phyloP scores from a whole-genome alignment of 2,329 filamentous ascomycete species.

The Talaromyces sp. region DNA sequence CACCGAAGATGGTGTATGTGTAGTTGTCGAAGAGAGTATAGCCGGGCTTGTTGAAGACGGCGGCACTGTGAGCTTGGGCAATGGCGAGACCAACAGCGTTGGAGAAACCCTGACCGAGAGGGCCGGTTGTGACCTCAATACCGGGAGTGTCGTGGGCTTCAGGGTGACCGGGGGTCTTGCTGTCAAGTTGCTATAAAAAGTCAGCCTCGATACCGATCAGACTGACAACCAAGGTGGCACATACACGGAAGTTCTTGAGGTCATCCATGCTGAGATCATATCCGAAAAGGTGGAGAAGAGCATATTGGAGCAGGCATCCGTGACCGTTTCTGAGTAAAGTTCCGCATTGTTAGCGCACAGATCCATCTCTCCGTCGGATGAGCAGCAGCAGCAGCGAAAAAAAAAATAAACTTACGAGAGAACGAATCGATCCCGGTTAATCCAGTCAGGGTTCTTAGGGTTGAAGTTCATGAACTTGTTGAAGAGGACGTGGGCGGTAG shows the following conservation, averaged over 20 bases:
- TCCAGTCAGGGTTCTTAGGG: conserved; percentile 96
- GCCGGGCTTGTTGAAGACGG: conserved; percentile 92
- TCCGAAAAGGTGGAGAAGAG: conserved; percentile 92
- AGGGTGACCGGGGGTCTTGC: conserved; percentile 91
- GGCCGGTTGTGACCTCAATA: conserved; percentile 95
- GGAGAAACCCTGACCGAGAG: conserved; percentile 92
- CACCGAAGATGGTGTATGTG: conserved; percentile 94
- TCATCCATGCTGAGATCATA: conserved; percentile 83
- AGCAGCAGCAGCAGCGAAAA: not conserved
- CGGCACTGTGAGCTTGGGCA: conserved; percentile 85
- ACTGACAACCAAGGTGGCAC: conserved; percentile 27
- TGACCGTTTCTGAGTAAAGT: conserved; percentile 80
- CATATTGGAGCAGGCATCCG: conserved; percentile 99
- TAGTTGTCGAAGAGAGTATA: conserved; percentile 92
- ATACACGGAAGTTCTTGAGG: conserved; percentile 91
- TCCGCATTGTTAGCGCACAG: not conserved
- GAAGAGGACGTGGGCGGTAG: conserved; percentile 91
- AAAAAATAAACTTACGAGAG: conserved; percentile 74
- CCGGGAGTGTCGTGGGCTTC: conserved; percentile 95
- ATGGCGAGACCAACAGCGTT: conserved; percentile 98
- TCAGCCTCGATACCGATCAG: conserved; percentile 15
- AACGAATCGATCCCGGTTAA: conserved; percentile 97
- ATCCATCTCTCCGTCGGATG: too few relatives aligned
- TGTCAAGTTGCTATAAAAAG: conserved; percentile 56
- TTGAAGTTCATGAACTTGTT: conserved; percentile 99